Percentiles rank a stretch among this genome's conserved stretches.
Conservation (phyloP, 768 basidiomycete species). For the Lactifluus hygrophoroides region DNA sequence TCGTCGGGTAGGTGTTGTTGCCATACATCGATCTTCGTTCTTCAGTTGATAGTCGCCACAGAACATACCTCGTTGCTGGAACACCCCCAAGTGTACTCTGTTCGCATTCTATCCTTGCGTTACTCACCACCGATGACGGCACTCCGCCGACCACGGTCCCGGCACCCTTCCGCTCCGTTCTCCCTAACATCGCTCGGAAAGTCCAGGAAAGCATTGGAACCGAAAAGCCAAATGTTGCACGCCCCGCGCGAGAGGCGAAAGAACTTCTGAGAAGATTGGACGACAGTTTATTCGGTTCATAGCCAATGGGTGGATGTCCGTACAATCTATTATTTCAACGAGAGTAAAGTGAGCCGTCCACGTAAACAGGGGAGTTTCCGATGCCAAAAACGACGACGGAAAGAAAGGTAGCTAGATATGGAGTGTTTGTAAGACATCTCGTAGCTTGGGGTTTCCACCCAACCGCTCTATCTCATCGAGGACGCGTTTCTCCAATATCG, state of each 20-base stretch:
- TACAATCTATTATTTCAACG: not conserved
- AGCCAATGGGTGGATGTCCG: not conserved
- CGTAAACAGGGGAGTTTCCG: not conserved
- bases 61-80: slow-evolving; percentile 54
- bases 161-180: slow-evolving; percentile 54
- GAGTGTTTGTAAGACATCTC: slow-evolving; percentile 47
- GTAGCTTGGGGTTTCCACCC: slow-evolving; percentile 66
- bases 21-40: not conserved
- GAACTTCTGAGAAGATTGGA: slow-evolving; percentile 42
- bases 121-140: slow-evolving; percentile 41
- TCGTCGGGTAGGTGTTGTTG: slow-evolving; percentile 50
- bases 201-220: slow-evolving; percentile 57
- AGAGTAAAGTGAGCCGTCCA: not conserved
- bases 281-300: slow-evolving; percentile 17
- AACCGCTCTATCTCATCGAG: slow-evolving; percentile 57
- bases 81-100: slow-evolving; percentile 58
- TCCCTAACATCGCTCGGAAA: slow-evolving; percentile 63
- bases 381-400: not conserved
- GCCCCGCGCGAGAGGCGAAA: slow-evolving; percentile 77
- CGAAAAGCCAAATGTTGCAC: slow-evolving; percentile 62
- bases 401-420: not conserved
- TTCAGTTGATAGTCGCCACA: slow-evolving; percentile 24
- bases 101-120: slow-evolving; percentile 51
- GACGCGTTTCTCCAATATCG: slow-evolving; percentile 58
- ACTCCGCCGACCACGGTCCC: slow-evolving; percentile 25